phyloP scores from a whole-genome alignment of 1,284 basidiomycete species.

The Sparassis latifolia region DNA sequence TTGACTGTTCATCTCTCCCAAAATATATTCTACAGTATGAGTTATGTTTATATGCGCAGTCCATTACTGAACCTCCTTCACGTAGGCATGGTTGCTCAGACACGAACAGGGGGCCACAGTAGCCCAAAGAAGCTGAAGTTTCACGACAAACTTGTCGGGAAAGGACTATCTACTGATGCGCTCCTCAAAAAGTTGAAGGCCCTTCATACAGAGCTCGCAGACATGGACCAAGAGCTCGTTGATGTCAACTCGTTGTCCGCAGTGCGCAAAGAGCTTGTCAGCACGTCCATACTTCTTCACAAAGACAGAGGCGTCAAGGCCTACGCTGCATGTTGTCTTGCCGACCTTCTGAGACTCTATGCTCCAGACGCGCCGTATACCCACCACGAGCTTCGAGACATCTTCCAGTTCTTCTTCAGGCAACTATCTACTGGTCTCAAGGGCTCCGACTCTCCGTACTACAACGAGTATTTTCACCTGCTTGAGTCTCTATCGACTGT shows the following conservation, averaged over 20 bases:
- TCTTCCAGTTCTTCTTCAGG: conserved; percentile 91
- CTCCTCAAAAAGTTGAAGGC: conserved; percentile 81
- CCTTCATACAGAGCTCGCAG: conserved; percentile 77
- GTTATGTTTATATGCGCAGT: too few relatives aligned
- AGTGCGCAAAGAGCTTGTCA: conserved; percentile 78
- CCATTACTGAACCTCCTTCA: not conserved
- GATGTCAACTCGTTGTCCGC: conserved; percentile 67
- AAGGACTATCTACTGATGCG: conserved; percentile 66
- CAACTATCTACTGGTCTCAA: conserved; percentile 78
- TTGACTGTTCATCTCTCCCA: too few relatives aligned
- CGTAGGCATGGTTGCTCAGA: conserved; percentile 60
- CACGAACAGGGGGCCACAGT: conserved; percentile 47
- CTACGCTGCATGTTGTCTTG: conserved; percentile 89
- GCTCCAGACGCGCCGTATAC: conserved; percentile 97
- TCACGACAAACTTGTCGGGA: conserved; percentile 71
- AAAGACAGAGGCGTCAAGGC: conserved; percentile 95
- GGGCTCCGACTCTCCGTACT: conserved; percentile 67
- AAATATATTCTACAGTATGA: too few relatives aligned
- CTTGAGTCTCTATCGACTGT: conserved; percentile 90
- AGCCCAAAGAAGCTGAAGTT: conserved; percentile 64
- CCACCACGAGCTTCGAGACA: conserved; percentile 81
- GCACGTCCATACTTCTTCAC: conserved; percentile 79
- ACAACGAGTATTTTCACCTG: conserved; percentile 87
- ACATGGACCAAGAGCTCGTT: conserved; percentile 83
- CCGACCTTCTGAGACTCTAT: conserved; percentile 89